phyloP scores from a whole-genome alignment of 176 grass and related monocot genomes.

The Ampelocalamus luodianensis region DNA sequence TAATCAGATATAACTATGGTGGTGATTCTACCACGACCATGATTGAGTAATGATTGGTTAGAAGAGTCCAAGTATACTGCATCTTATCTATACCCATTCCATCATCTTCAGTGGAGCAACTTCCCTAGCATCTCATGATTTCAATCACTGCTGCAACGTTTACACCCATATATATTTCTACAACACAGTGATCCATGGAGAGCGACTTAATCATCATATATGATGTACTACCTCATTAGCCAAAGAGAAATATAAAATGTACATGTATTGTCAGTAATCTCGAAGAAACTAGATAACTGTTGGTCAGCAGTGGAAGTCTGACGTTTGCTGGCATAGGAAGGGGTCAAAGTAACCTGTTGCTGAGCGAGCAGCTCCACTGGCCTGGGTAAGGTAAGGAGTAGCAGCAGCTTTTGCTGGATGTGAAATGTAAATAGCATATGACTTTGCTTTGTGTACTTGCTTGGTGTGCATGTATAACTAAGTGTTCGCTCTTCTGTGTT shows the following conservation, averaged over 20 bases:
- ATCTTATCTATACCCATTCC: neutral
- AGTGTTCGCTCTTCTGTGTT: neutral
- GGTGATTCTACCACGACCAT: constrained; percentile 18
- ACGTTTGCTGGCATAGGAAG: neutral
- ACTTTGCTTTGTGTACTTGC: neutral
- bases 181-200: too few relatives aligned
- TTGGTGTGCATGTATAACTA: neutral
- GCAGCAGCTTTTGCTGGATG: neutral
- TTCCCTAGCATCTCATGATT: neutral
- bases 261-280: neutral
- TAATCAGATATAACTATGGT: constrained; percentile 1
- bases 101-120: neutral
- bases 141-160: neutral
- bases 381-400: neutral
- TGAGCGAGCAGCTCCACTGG: neutral
- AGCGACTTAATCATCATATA: too few relatives aligned
- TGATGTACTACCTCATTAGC: neutral
- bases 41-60: constrained; percentile 37
- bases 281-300: neutral
- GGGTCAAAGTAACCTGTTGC: constrained; percentile 1
- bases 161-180: neutral
- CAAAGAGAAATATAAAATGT: neutral
- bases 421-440: neutral
- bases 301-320: neutral
- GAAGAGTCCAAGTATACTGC: neutral